phyloP scores from a whole-genome alignment of 768 basidiomycete genomes.

The Lactifluus pinguis region DNA sequence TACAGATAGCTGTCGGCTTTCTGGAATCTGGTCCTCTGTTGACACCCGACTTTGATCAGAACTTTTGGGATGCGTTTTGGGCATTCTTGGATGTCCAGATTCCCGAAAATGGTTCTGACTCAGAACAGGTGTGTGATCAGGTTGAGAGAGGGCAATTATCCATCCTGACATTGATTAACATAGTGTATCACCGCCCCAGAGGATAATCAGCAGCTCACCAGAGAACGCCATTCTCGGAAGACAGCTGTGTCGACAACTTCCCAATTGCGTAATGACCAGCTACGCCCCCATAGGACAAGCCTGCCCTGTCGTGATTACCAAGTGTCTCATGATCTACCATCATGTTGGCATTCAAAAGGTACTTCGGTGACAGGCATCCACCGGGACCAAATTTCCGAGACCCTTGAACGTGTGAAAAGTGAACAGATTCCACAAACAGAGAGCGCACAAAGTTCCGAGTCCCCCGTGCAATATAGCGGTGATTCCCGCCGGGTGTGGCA shows the following conservation, averaged over 20 bases:
- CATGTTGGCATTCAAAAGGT: not conserved
- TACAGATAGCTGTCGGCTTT: not conserved
- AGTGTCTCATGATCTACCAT: not conserved
- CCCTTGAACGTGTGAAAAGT: not conserved
- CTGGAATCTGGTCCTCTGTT: not conserved
- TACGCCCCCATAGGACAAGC: not conserved
- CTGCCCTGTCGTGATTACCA: not conserved
- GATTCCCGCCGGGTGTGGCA: not conserved
- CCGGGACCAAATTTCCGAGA: not conserved
- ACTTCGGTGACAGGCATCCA: not conserved
- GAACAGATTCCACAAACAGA: not conserved
- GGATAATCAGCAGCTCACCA: not conserved
- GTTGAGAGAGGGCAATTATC: not conserved
- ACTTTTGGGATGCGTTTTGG: not conserved
- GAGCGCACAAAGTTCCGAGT: not conserved
- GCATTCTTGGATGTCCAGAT: not conserved
- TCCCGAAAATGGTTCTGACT: not conserved
- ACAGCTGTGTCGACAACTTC: not conserved
- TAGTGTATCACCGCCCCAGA: not conserved
- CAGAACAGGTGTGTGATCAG: not conserved
- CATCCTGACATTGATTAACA: not conserved
- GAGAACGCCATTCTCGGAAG: not conserved
- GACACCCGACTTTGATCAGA: not conserved
- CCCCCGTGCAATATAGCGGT: too few relatives aligned
- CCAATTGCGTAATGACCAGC: not conserved